A percentile compares a stretch with the other conserved stretches of the same genome.
phyloP scores from a whole-genome alignment of 805 yeast genomes.

The Kazachstania africana region DNA sequence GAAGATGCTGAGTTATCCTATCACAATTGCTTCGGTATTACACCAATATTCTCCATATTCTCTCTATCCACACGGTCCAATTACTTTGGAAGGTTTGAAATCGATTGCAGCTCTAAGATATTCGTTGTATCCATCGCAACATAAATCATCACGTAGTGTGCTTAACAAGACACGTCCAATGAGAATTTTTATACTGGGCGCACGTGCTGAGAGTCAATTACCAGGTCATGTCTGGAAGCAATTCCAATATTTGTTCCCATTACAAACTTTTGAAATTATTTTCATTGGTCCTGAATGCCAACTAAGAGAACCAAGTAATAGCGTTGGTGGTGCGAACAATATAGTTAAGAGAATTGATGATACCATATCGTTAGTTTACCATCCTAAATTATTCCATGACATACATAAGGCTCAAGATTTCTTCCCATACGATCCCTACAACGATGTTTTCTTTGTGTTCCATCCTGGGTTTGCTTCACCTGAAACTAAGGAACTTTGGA shows the following conservation, averaged over 20 bases:
- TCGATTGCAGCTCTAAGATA: constrained; percentile 88
- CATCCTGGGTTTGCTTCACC: constrained; percentile 91
- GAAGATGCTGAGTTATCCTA: constrained; percentile 86
- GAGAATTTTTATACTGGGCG: constrained; percentile 82
- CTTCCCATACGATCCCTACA: constrained; percentile 96
- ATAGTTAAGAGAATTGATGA: constrained; percentile 64
- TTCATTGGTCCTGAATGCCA: constrained; percentile 91
- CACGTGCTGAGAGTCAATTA: constrained; percentile 85
- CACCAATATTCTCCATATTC: constrained; percentile 81
- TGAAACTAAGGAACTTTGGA: constrained; percentile 74
- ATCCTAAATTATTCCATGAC: constrained; percentile 86
- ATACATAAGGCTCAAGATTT: constrained; percentile 87
- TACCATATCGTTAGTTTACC: constrained; percentile 66
- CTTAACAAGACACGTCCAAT: constrained; percentile 43
- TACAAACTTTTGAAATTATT: constrained; percentile 71
- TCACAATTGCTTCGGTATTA: constrained; percentile 74
- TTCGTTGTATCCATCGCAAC: constrained; percentile 59
- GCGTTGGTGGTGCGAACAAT: constrained; percentile 38
- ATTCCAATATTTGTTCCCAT: constrained; percentile 74
- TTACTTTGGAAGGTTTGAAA: constrained; percentile 86
- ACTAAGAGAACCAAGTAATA: constrained; percentile 57
- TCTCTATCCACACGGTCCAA: constrained; percentile 72
- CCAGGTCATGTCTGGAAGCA: constrained; percentile 97
- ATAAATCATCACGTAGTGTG: constrained; percentile 46
- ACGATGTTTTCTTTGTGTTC: constrained; percentile 86